Base-by-base conservation (phyloP, 768 basidiomycete species). In the Neoboletus subvelutipes region DNA sequence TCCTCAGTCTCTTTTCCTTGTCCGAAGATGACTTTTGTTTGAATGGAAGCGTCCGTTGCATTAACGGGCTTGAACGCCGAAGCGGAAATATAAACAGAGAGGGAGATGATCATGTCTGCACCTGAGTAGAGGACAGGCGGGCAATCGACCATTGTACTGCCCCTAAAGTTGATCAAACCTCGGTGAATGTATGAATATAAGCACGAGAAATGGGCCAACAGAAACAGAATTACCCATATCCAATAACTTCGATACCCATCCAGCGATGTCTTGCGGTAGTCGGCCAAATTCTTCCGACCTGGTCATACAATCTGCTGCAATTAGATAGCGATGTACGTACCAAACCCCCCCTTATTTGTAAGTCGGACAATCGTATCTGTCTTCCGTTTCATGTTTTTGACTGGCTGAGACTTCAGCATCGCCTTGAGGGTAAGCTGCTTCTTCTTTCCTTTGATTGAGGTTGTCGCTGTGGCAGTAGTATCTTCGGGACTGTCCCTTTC, bases 1-100 rank as follows among this genome's bases (percentile, higher is more conserved):
- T 86, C 84, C 5, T 77, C 76, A 0, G 92, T 94, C 68, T 96
- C 94, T 50, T 84, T 77, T 3, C 90, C 89, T 67, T 92, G 90
- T 58, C 84, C 82, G 68, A 91, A 87, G 65, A 86, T 77, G 4
- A 62, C 55, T 39, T 65, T 73, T 57, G 67, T 1, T 57, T 57
- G 58, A 72, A 54, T 26, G 37, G 68, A 59, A 26, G 70, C 52
- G 9, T 74, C 65, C 20, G 75, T 67, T 15, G 74, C 71, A 24
- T 77, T 74, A 10, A 72, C 56, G 1, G 80, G 69, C 53, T 76
- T 80, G 73, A 94, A 96, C 4, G 92, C 93, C 5, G 79, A 72
- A 11, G 80, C 72, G 33, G 83, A 80, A 34, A 95, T 76, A 69
- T 86, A 92, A 13, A 90, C 80, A 50, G 82, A 83, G 20, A 94